Evolutionary conservation across 108 stramenopile species (phyloP).

Genomic region (Fistulifera solaris): DNA sequence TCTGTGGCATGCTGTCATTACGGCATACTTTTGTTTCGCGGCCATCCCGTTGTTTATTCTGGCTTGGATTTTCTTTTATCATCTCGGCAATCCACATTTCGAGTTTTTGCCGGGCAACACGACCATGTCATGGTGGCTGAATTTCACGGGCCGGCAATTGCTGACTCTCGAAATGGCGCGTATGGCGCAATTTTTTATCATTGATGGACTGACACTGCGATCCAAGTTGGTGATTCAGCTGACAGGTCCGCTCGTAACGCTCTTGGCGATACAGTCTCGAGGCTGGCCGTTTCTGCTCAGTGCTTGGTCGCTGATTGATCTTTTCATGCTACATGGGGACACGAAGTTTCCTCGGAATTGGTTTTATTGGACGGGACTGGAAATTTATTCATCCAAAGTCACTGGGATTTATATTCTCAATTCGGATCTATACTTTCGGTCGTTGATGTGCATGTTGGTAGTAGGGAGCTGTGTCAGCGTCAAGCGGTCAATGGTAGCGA

Average conservation of each 20-base stretch:
- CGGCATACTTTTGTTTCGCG: conserved; percentile 6
- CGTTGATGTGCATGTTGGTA: conserved; percentile 45
- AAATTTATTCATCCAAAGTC: conserved; percentile 28
- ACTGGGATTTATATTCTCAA: conserved; percentile 37
- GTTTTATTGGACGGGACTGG: conserved; percentile 53
- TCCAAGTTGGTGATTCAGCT: neutral
- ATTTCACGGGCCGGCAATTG: conserved; percentile 50
- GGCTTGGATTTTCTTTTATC: conserved; percentile 35
- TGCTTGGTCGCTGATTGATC: conserved; percentile 51
- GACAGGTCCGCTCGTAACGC: conserved; percentile 53
- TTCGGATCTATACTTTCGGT: conserved; percentile 42
- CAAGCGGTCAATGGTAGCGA: conserved; percentile 54
- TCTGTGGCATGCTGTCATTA: neutral
- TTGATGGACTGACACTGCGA: conserved; percentile 23
- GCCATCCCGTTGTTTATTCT: conserved; percentile 16
- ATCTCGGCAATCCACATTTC: conserved; percentile 53
- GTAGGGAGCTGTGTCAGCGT: conserved; percentile 46
- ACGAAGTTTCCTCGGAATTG: conserved; percentile 34
- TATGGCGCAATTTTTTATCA: conserved; percentile 43
- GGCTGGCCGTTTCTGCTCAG: conserved; percentile 66
- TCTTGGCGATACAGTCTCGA: conserved; percentile 56
- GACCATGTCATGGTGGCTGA: conserved; percentile 57
- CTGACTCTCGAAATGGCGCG: conserved; percentile 43
- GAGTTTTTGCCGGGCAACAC: conserved; percentile 45
- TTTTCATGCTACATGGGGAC: conserved; percentile 45